A percentile compares a stretch with the other conserved stretches of the same genome.
Conservation (phyloP, 257 asterid genomes). For the Striga asiatica region DNA sequence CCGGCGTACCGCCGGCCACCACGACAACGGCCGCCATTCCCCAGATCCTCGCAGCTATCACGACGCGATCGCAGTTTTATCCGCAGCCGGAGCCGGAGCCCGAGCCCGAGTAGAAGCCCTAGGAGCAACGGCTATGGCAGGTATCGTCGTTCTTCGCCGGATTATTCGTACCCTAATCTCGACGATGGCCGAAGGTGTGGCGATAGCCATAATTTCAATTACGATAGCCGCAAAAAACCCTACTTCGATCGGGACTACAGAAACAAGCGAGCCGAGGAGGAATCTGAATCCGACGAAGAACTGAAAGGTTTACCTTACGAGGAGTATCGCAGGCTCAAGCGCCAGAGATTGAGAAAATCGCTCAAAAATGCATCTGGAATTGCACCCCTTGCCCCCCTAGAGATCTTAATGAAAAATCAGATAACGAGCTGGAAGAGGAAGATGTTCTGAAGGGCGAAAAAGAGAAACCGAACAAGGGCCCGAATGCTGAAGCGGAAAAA, state of each 20-base stretch:
- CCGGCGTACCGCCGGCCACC: conserved; percentile 22
- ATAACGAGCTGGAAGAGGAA: conserved; percentile 33
- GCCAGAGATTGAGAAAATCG: conserved; percentile 66
- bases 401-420: conserved; percentile 39
- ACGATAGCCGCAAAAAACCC: conserved; percentile 25
- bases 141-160: conserved; percentile 63
- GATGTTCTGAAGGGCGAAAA: conserved; percentile 23
- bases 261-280: conserved; percentile 33
- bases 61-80: too few species aligned
- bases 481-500: conserved; percentile 17
- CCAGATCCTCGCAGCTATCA: conserved; percentile 25
- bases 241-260: conserved; percentile 60
- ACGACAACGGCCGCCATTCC: conserved; percentile 23
- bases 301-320: conserved; percentile 56
- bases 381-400: conserved; percentile 96
- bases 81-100: conserved; percentile 31
- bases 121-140: conserved; percentile 26
- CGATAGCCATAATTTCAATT: conserved; percentile 16
- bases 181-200: conserved; percentile 24
- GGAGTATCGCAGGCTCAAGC: conserved; percentile 73
- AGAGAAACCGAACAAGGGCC: conserved; percentile 22
- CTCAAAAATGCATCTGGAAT: conserved; percentile 49
- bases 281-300: conserved; percentile 82
- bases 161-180: conserved; percentile 39
- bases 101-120: conserved; percentile 46